phyloP scores from a whole-genome alignment of 768 basidiomycete genomes.

The Rhodocollybia butyracea region DNA sequence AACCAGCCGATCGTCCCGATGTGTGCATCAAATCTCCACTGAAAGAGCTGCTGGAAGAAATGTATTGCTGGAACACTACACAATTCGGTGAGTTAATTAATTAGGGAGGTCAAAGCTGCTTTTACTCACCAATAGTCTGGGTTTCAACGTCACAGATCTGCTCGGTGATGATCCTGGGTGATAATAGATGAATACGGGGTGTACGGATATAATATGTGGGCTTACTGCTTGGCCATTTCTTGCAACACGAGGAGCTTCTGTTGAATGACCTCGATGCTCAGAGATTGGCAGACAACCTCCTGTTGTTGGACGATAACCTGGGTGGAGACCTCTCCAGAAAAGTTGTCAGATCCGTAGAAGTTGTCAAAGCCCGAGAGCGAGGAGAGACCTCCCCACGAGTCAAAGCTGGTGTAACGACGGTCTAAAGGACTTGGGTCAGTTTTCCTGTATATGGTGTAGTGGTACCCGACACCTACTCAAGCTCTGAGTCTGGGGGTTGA shows the following conservation, averaged over 20 bases:
- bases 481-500: conserved; percentile 19
- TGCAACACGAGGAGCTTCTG: conserved; percentile 41
- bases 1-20: conserved; percentile 10
- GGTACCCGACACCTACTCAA: conserved; percentile 20
- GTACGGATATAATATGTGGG: not conserved
- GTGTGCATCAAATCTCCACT: conserved; percentile 6
- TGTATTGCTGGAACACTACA: conserved; percentile 11
- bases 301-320: conserved; percentile 32
- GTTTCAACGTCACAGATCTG: conserved; percentile 49
- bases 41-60: conserved; percentile 8
- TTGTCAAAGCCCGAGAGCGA: conserved; percentile 39
- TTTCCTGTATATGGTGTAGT: not conserved
- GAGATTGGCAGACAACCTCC: conserved; percentile 36
- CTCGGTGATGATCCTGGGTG: conserved; percentile 38
- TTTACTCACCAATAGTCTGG: conserved; percentile 22
- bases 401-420: conserved; percentile 17
- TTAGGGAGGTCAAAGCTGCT: not conserved
- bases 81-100: not conserved
- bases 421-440: not conserved
- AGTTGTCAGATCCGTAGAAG: conserved; percentile 44
- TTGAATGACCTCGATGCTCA: conserved; percentile 38
- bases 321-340: conserved; percentile 32
- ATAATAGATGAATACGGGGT: not conserved
- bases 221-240: conserved; percentile 44
- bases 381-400: conserved; percentile 34